Conservation (phyloP, 208 protist genomes). For the Leishmania gerbilli region DNA sequence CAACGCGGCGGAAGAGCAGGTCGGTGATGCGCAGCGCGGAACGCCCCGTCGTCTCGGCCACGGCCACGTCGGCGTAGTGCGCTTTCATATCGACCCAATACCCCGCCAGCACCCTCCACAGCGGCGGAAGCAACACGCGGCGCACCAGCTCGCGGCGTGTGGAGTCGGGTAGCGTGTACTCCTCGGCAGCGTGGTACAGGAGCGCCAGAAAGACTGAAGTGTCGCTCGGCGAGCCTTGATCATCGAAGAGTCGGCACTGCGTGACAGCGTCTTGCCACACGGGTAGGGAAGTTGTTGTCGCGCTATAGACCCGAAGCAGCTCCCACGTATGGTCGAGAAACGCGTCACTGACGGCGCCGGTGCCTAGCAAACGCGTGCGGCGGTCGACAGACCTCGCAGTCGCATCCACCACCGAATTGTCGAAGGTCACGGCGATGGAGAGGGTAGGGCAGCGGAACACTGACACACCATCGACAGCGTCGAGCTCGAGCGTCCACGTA, state of each 20-base stretch:
- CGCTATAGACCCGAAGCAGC: constrained; percentile 15
- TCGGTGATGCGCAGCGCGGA: constrained; percentile 33
- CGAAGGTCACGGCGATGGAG: constrained; percentile 1
- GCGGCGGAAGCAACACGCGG: constrained; percentile 23
- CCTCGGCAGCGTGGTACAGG: constrained; percentile 3
- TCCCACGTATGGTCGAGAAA: constrained; percentile 37
- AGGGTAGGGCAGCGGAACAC: constrained; percentile 14
- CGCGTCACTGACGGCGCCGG: not conserved
- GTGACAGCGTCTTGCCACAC: not conserved
- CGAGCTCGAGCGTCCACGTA: constrained; percentile 12
- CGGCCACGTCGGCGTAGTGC: constrained; percentile 16
- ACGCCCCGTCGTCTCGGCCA: constrained; percentile 13
- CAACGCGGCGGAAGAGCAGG: constrained; percentile 53
- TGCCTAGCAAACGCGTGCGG: not conserved
- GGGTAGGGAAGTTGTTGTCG: not conserved
- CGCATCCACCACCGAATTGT: not conserved
- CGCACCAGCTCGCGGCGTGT: constrained; percentile 19
- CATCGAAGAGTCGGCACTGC: constrained; percentile 3
- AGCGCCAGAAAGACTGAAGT: constrained; percentile 4
- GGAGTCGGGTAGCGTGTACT: constrained; percentile 6
- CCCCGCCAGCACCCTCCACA: constrained; percentile 13
- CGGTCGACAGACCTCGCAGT: not conserved
- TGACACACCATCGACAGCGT: not conserved
- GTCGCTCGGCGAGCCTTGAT: not conserved
- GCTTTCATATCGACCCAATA: constrained; percentile 17